phyloP scores from a whole-genome alignment of 179 eudicot species.

The Nepenthes alata region DNA sequence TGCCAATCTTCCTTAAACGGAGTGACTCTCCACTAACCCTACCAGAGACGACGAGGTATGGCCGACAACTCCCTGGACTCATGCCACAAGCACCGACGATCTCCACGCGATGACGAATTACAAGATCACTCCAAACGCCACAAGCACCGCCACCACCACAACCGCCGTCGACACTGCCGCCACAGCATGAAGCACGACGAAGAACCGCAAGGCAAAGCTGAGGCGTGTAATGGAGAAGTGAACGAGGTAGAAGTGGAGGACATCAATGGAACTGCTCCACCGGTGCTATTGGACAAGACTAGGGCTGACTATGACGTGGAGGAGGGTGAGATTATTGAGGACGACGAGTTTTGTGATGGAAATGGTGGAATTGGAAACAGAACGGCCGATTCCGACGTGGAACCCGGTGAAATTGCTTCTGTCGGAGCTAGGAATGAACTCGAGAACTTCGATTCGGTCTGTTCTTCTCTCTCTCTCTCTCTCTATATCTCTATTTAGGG shows the following conservation, averaged over 20 bases:
- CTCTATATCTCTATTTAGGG: not conserved
- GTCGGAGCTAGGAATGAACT: constrained; percentile 1
- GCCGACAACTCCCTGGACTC: constrained; percentile 46
- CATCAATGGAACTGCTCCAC: not conserved
- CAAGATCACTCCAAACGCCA: constrained; percentile 53
- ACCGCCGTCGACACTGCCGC: constrained; percentile 35
- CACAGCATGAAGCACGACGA: constrained; percentile 27
- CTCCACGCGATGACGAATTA: constrained; percentile 31
- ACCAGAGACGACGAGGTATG: constrained; percentile 19
- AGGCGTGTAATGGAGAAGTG: constrained; percentile 5
- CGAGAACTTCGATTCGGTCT: constrained; percentile 36
- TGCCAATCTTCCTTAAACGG: no score
- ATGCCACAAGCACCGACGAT: constrained; percentile 53
- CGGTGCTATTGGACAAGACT: not conserved
- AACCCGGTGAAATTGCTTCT: constrained; percentile 37
- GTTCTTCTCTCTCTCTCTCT: constrained; percentile 21
- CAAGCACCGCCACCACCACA: constrained; percentile 70
- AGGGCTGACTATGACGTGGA: constrained; percentile 62
- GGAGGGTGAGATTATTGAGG: constrained; percentile 93
- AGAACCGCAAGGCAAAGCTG: constrained; percentile 13
- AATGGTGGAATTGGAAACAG: constrained; percentile 9
- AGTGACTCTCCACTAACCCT: not conserved
- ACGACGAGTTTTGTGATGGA: constrained; percentile 16
- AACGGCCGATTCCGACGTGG: constrained; percentile 28
- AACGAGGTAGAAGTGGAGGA: not conserved